Conservation (phyloP, 352 stramenopile species). For the Peronospora destructor region DNA sequence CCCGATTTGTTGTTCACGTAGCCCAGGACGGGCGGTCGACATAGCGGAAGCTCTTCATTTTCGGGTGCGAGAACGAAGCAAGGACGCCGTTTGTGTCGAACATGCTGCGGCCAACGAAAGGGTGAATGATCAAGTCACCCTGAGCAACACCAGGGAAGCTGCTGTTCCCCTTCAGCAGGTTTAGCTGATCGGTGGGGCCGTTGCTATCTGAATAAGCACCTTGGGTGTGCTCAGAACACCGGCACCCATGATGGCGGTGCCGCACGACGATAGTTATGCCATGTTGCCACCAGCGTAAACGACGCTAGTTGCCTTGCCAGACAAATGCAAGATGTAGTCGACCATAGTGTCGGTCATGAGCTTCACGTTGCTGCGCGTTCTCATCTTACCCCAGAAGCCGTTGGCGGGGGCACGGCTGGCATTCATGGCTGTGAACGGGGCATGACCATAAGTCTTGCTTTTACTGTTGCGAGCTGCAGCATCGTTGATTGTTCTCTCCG, state of each 20-base stretch:
- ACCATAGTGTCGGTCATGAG: slow-evolving; percentile 44
- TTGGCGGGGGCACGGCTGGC: slow-evolving; percentile 46
- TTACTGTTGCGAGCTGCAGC: slow-evolving; percentile 43
- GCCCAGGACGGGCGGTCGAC: slow-evolving; percentile 23
- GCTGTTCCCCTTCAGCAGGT: slow-evolving; percentile 28
- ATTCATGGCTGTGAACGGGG: slow-evolving; percentile 48
- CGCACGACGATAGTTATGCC: slow-evolving; percentile 34
- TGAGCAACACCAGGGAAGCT: slow-evolving; percentile 46
- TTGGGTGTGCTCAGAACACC: slow-evolving; percentile 70
- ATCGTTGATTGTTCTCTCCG: slow-evolving; percentile 43
- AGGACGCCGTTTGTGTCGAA: slow-evolving; percentile 56
- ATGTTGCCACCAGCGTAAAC: slow-evolving; percentile 32
- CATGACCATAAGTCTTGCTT: slow-evolving; percentile 47
- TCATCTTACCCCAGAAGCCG: slow-evolving; percentile 43
- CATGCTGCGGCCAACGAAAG: slow-evolving; percentile 48
- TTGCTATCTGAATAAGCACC: slow-evolving; percentile 77
- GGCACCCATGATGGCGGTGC: slow-evolving; percentile 65
- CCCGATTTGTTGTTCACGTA: slow-evolving; percentile 37
- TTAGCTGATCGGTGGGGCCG: slow-evolving; percentile 52
- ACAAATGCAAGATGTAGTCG: slow-evolving; percentile 42
- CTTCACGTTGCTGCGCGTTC: slow-evolving; percentile 42
- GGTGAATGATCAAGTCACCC: slow-evolving; percentile 38
- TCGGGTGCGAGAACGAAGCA: slow-evolving; percentile 39
- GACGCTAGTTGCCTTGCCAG: slow-evolving; percentile 38
- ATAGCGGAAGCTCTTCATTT: slow-evolving; percentile 49